Percentiles rank a stretch among this genome's conserved stretches.
phyloP scores from a whole-genome alignment of 805 yeast genomes.

The Kregervanrija delftensis region DNA sequence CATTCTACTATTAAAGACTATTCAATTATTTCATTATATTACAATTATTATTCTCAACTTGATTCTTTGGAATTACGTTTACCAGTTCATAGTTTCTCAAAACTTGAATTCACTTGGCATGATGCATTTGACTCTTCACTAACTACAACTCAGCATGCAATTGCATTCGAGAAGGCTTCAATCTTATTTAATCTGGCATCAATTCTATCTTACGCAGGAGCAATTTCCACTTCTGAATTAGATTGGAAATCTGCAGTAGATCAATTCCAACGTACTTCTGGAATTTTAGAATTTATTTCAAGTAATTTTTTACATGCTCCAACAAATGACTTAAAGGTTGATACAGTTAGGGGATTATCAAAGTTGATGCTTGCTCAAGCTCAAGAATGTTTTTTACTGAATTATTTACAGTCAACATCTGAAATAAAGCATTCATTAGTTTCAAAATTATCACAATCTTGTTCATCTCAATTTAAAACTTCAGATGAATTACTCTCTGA shows the following conservation, averaged over 20 bases:
- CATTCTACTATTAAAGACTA: constrained; percentile 45
- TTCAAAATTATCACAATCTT: constrained; percentile 65
- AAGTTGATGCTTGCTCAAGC: constrained; percentile 78
- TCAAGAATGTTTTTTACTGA: constrained; percentile 73
- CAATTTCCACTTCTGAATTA: constrained; percentile 21
- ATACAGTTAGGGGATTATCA: constrained; percentile 56
- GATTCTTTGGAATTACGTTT: constrained; percentile 74
- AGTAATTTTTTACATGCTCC: constrained; percentile 90
- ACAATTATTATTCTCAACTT: constrained; percentile 71
- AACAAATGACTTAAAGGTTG: constrained; percentile 63
- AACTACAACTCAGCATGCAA: constrained; percentile 61
- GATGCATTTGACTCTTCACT: constrained; percentile 53
- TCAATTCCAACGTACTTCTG: constrained; percentile 68
- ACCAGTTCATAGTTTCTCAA: constrained; percentile 33
- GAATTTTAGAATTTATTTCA: constrained; percentile 62
- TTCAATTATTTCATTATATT: constrained; percentile 31
- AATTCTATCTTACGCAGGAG: constrained; percentile 46
- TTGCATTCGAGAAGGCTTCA: constrained; percentile 87
- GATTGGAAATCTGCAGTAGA: constrained; percentile 55
- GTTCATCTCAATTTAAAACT: constrained; percentile 48
- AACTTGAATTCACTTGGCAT: constrained; percentile 65
- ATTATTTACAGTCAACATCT: constrained; percentile 40
- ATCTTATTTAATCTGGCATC: constrained; percentile 74
- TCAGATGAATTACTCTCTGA: constrained; percentile 38
- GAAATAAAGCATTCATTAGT: constrained; percentile 57